phyloP scores from a whole-genome alignment of 345 rosid species.

The Lumnitzera littorea region DNA sequence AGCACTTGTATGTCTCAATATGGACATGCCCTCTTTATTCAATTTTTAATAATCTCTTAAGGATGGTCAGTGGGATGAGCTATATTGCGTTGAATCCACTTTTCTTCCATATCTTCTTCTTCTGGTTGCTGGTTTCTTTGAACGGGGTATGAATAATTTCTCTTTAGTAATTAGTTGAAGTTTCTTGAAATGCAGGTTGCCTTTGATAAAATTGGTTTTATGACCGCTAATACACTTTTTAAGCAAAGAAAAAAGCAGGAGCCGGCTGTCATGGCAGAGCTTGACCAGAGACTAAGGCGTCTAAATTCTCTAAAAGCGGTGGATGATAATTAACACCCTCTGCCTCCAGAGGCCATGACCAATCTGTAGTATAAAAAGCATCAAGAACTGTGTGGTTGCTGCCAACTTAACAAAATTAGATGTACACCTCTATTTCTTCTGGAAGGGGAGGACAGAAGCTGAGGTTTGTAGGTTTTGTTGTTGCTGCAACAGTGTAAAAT shows the following conservation, averaged over 20 bases:
- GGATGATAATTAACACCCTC: conserved; percentile 32
- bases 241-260: conserved; percentile 98
- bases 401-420: conserved; percentile 3
- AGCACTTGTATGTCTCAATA: too few relatives aligned
- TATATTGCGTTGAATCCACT: too few relatives aligned
- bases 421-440: conserved; percentile 1
- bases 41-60: too few relatives aligned
- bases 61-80: too few relatives aligned
- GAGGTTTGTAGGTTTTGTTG: background rate
- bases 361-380: conserved; percentile 1
- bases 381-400: too few relatives aligned
- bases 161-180: background rate
- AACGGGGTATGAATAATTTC: too few relatives aligned
- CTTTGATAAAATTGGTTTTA: conserved; percentile 75
- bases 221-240: conserved; percentile 91
- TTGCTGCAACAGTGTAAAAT: conserved; percentile 6
- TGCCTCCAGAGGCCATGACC: background rate
- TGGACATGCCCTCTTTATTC: too few relatives aligned
- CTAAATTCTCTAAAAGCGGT: conserved; percentile 56
- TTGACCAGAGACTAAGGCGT: conserved; percentile 81
- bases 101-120: too few relatives aligned
- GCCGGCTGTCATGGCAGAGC: conserved; percentile 96
- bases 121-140: too few relatives aligned
- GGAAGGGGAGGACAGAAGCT: conserved; percentile 6
- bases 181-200: conserved; percentile 58